A percentile compares a stretch with the other conserved stretches of the same genome.
Evolutionary conservation across 352 stramenopile genomes (phyloP).

Genomic region (Phytopythium kandeliae): DNA sequence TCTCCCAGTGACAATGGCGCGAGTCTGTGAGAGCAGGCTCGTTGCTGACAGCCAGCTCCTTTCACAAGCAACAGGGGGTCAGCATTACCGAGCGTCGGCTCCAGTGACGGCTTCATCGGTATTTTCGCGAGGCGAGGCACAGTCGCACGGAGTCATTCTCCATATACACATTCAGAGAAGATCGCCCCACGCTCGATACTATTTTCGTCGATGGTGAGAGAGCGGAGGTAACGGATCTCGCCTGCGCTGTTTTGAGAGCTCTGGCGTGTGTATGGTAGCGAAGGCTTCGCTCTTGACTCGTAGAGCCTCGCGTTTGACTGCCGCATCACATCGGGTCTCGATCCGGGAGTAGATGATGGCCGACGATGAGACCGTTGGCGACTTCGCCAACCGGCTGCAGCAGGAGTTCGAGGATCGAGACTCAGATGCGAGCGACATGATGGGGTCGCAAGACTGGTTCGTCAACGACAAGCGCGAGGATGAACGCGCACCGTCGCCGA

Average conservation of each 20-base stretch:
- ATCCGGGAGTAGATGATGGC: background rate
- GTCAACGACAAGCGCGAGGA: slow-evolving; percentile 59
- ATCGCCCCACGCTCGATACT: no score
- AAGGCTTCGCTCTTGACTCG: background rate
- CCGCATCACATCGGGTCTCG: no score
- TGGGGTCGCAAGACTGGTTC: slow-evolving; percentile 77
- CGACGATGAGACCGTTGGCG: slow-evolving; percentile 42
- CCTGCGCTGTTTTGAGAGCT: background rate
- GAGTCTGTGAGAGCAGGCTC: no score
- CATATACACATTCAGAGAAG: no score
- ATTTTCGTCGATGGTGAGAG: no score
- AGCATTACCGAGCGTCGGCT: no score
- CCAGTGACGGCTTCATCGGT: no score
- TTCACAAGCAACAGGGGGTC: no score
- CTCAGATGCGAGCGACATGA: slow-evolving; percentile 40
- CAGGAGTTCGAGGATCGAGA: slow-evolving; percentile 64
- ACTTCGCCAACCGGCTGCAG: slow-evolving; percentile 64
- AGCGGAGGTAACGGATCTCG: background rate
- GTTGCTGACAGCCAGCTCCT: no score
- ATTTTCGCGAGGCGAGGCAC: no score
- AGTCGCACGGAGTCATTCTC: no score
- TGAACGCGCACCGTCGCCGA: slow-evolving; percentile 6
- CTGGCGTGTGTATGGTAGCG: background rate
- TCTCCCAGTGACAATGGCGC: no score
- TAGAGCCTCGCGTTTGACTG: background rate